Evolutionary conservation across 1,284 basidiomycete species (phyloP).

Genomic region (Trichosporon ovoides): DNA sequence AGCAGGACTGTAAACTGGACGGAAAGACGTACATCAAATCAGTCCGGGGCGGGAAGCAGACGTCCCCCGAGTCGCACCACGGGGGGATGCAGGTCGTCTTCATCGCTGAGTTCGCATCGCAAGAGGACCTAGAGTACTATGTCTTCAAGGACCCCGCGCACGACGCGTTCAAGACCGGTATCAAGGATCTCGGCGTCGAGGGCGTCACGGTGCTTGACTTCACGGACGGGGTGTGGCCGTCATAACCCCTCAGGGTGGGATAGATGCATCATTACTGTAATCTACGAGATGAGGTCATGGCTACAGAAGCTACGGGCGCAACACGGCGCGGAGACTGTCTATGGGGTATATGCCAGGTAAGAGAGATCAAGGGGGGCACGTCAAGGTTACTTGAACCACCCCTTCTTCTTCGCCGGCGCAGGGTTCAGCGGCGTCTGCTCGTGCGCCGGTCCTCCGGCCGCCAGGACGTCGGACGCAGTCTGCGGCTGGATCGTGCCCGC

Average conservation of each 20-base stretch:
- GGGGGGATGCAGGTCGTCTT: constrained; percentile 40
- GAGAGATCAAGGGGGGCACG: too few species aligned
- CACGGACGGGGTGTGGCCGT: constrained; percentile 20
- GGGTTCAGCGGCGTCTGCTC: constrained; percentile 4
- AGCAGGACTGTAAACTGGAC: constrained; percentile 26
- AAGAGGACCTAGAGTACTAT: constrained; percentile 38
- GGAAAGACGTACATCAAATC: constrained; percentile 30
- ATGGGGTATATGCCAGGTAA: too few species aligned
- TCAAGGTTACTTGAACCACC: neutral
- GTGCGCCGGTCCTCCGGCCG: neutral
- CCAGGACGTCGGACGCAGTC: constrained; percentile 1
- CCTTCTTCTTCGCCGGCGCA: neutral
- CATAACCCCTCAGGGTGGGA: too few species aligned
- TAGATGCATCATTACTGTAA: neutral
- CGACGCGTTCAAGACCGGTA: constrained; percentile 33
- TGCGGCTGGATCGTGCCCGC: neutral
- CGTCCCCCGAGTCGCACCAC: constrained; percentile 31
- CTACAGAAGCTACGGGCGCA: neutral
- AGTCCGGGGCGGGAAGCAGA: constrained; percentile 38
- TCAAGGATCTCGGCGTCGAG: constrained; percentile 17
- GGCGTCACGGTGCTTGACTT: constrained; percentile 40
- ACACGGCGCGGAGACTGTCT: too few species aligned
- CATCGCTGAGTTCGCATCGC: constrained; percentile 35
- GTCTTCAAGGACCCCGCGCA: constrained; percentile 36
- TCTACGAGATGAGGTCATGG: neutral